These are phyloP conservation scores for Aspergillus versicolor DNA, from an alignment of 2,329 filamentous ascomycete species.

Conservation along the genomic window DNA sequence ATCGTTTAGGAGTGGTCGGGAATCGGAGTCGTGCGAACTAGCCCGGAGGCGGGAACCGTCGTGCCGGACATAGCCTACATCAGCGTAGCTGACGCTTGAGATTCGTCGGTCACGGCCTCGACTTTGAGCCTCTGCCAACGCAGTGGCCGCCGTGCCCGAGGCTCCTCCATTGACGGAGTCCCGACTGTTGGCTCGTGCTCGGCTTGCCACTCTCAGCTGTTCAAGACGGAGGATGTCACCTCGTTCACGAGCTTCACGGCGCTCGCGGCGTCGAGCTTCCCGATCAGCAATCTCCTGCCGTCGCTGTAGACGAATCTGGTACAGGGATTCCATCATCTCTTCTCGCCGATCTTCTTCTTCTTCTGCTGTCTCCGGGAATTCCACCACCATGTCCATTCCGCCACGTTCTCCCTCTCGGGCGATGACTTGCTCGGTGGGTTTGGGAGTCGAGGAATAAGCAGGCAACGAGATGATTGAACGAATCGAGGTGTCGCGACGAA, in stretches of 20 bases:
- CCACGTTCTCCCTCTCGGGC: constrained; percentile 87
- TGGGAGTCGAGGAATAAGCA: constrained; percentile 71
- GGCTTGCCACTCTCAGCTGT: constrained; percentile 57
- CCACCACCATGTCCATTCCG: constrained; percentile 86
- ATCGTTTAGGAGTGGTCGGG: constrained; percentile 44
- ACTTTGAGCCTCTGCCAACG: constrained; percentile 46
- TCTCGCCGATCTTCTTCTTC: constrained; percentile 78
- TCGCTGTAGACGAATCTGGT: constrained; percentile 80
- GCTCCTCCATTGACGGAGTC: constrained; percentile 34
- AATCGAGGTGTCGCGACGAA: constrained; percentile 82
- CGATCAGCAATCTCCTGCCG: constrained; percentile 74
- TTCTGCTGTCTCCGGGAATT: constrained; percentile 76
- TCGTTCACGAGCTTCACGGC: constrained; percentile 69
- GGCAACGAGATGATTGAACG: constrained; percentile 94
- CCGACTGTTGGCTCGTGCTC: constrained; percentile 47
- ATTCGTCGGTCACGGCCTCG: constrained; percentile 46
- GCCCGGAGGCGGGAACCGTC: constrained; percentile 50
- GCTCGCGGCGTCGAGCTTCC: constrained; percentile 68
- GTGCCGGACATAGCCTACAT: constrained; percentile 49
- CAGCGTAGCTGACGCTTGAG: constrained; percentile 49
- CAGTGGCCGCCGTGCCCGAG: constrained; percentile 33
- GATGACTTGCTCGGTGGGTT: constrained; percentile 76
- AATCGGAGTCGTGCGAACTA: constrained; percentile 48
- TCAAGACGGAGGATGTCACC: constrained; percentile 71
- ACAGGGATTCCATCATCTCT: constrained; percentile 88